These are phyloP conservation scores for Cichorium intybus DNA, from an alignment of 140 eudicot species.

Conservation along the genomic window DNA sequence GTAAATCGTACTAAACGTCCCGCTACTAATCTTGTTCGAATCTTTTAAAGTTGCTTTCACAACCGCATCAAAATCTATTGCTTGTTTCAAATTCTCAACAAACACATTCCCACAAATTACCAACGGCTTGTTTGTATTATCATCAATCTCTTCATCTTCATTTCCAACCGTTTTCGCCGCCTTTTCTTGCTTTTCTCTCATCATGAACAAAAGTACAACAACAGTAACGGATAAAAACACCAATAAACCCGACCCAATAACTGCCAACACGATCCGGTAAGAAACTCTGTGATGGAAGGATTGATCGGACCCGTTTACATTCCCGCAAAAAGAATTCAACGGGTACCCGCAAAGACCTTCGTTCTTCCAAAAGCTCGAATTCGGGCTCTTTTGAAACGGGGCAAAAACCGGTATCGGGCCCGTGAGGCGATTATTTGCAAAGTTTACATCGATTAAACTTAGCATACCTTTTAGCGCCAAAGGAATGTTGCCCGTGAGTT, in stretches of 20 bases:
- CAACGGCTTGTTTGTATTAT: slow-evolving; percentile 43
- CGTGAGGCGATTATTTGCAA: slow-evolving; percentile 72
- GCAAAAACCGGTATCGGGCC: slow-evolving; percentile 84
- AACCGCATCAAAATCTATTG: slow-evolving; percentile 89
- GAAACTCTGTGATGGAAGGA: slow-evolving; percentile 75
- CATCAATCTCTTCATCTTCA: slow-evolving; percentile 38
- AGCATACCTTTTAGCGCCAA: slow-evolving; percentile 73
- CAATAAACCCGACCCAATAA: slow-evolving; percentile 88
- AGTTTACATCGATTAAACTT: slow-evolving; percentile 89
- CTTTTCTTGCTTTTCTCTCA: slow-evolving; percentile 91
- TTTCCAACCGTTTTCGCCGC: slow-evolving; percentile 50
- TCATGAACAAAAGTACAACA: slow-evolving; percentile 85
- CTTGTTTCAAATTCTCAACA: slow-evolving; percentile 79
- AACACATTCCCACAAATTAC: slow-evolving; percentile 78
- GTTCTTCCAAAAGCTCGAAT: slow-evolving; percentile 79
- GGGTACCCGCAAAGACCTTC: slow-evolving; percentile 94
- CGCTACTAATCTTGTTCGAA: slow-evolving; percentile 65
- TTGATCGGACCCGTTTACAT: slow-evolving; percentile 32
- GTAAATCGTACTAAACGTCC: slow-evolving; percentile 90
- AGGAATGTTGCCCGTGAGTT: slow-evolving; percentile 75
- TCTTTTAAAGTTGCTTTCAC: slow-evolving; percentile 85
- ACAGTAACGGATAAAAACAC: slow-evolving; percentile 77
- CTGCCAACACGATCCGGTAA: slow-evolving; percentile 72
- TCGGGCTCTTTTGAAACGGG: slow-evolving; percentile 86
- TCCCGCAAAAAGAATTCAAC: slow-evolving; percentile 57